These are phyloP conservation scores for Nidula microcarpa DNA, from an alignment of 768 basidiomycete species.

Conservation along the genomic window DNA sequence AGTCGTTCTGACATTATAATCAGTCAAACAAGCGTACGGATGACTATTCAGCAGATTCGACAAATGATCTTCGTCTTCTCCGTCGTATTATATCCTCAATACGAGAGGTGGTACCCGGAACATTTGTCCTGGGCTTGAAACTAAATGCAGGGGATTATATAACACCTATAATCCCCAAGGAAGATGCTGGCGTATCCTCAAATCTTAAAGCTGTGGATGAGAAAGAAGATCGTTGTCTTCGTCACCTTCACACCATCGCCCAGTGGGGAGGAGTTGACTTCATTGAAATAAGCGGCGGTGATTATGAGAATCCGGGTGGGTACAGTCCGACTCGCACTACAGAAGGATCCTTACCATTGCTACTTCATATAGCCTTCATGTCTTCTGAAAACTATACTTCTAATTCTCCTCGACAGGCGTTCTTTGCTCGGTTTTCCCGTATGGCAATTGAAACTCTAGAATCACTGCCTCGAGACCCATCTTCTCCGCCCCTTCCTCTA, in stretches of 20 bases:
- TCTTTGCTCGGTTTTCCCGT: slow-evolving; percentile 69
- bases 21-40: slow-evolving; percentile 42
- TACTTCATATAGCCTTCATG: slow-evolving; percentile 40
- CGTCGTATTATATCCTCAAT: slow-evolving; percentile 53
- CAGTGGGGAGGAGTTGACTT: slow-evolving; percentile 72
- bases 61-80: slow-evolving; percentile 54
- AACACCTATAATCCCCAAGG: slow-evolving; percentile 19
- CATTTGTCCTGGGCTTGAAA: slow-evolving; percentile 78
- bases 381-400: slow-evolving; percentile 7
- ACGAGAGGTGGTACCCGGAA: slow-evolving; percentile 43
- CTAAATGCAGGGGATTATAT: slow-evolving; percentile 78
- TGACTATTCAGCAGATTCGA: slow-evolving; percentile 42
- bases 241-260: slow-evolving; percentile 59
- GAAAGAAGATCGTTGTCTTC: slow-evolving; percentile 45
- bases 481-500: slow-evolving; percentile 39
- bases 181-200: neutral
- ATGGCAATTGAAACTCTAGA: slow-evolving; percentile 45
- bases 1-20: neutral
- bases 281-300: slow-evolving; percentile 85
- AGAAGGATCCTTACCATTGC: neutral
- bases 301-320: slow-evolving; percentile 76
- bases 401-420: slow-evolving; percentile 54
- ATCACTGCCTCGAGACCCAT: slow-evolving; percentile 16
- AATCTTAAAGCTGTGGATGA: neutral
- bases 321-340: neutral